phyloP scores from a whole-genome alignment of 1,284 basidiomycete species.

The Ustilago bromivora region DNA sequence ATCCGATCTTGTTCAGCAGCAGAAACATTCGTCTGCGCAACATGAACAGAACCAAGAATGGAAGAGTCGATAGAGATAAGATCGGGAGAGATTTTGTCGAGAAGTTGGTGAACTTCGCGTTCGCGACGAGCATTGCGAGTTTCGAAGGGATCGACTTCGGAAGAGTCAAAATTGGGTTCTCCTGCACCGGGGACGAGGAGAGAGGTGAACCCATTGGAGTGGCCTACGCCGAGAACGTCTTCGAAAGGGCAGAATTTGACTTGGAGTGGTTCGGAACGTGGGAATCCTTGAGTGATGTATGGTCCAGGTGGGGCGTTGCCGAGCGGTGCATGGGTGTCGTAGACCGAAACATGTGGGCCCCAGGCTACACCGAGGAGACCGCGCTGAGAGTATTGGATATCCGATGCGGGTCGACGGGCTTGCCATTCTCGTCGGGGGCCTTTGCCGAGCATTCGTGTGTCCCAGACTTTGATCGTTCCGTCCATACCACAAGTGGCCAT shows the following conservation, averaged over 20 bases:
- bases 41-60: conserved; percentile 71
- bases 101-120: conserved; percentile 86
- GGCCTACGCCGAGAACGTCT: conserved; percentile 85
- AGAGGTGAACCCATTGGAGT: conserved; percentile 80
- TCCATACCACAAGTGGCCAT: conserved; percentile 91
- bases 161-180: conserved; percentile 93
- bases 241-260: conserved; percentile 86
- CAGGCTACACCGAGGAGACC: conserved; percentile 86
- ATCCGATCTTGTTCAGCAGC: conserved; percentile 74
- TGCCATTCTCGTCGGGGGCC: conserved; percentile 82
- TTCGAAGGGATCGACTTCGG: conserved; percentile 95
- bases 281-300: conserved; percentile 64
- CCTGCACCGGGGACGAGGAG: conserved; percentile 91
- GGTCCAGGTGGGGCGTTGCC: conserved; percentile 73
- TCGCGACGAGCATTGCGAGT: conserved; percentile 84
- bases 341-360: conserved; percentile 81
- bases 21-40: conserved; percentile 79
- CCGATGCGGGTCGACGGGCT: conserved; percentile 73
- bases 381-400: conserved; percentile 74
- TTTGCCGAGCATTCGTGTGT: conserved; percentile 92
- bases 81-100: conserved; percentile 96
- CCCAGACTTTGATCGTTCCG: conserved; percentile 92
- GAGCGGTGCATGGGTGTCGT: conserved; percentile 56
- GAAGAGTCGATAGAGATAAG: conserved; percentile 92
- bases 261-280: conserved; percentile 75